phyloP scores from a whole-genome alignment of 768 basidiomycete genomes.

The Phlegmacium glaucopus region DNA sequence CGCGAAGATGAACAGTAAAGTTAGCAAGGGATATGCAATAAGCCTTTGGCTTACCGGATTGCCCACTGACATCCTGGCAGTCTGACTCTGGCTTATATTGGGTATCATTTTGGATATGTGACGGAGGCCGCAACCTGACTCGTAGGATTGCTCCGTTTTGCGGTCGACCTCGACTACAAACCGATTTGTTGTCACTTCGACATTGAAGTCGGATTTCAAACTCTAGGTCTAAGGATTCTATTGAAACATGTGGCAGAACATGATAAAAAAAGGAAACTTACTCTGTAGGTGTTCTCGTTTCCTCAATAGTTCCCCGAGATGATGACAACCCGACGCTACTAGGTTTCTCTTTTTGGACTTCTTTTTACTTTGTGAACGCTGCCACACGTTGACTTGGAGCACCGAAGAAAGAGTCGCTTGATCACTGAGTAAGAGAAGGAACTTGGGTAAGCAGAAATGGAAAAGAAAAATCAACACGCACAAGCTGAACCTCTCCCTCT shows the following conservation, averaged over 20 bases:
- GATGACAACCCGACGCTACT: constrained; percentile 48
- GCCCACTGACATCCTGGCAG: neutral
- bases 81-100: neutral
- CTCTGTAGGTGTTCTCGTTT: constrained; percentile 44
- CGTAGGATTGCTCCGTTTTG: constrained; percentile 37
- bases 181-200: constrained; percentile 28
- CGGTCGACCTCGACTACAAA: constrained; percentile 34
- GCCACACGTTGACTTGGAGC: constrained; percentile 55
- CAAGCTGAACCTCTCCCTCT: constrained; percentile 52
- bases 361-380: constrained; percentile 59
- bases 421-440: constrained; percentile 27
- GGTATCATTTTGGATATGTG: neutral
- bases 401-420: constrained; percentile 35
- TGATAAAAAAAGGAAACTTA: constrained; percentile 24
- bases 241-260: neutral
- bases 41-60: no score
- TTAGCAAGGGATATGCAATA: no score
- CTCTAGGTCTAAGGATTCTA: constrained; percentile 16
- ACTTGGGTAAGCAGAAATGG: neutral
- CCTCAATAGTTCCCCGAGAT: constrained; percentile 51
- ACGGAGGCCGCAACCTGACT: constrained; percentile 24
- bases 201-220: constrained; percentile 46
- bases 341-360: constrained; percentile 52
- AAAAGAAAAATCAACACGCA: constrained; percentile 28
- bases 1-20: no score